Percentiles rank a stretch among this genome's conserved stretches.
phyloP scores from a whole-genome alignment of 2,329 filamentous ascomycete genomes.

The Domatiomyces globalis region DNA sequence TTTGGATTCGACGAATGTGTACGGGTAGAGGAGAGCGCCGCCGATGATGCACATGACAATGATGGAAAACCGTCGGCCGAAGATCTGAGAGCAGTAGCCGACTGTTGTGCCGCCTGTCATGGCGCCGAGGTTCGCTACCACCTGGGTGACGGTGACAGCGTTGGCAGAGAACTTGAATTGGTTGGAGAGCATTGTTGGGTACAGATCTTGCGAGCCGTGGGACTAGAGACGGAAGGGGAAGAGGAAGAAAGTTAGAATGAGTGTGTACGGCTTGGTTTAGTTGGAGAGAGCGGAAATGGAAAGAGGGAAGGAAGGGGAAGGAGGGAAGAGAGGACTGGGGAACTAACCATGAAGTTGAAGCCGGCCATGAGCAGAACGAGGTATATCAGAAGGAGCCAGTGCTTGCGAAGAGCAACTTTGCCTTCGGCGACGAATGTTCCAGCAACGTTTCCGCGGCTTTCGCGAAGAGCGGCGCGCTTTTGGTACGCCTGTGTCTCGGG shows the following conservation, averaged over 20 bases:
- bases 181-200: slow-evolving; percentile 46
- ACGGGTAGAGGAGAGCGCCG: slow-evolving; percentile 69
- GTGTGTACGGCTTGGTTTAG: slow-evolving; percentile 1
- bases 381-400: slow-evolving; percentile 71
- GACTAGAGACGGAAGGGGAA: slow-evolving; percentile 29
- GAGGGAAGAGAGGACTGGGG: not conserved
- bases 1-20: slow-evolving; percentile 52
- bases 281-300: not conserved
- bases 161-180: slow-evolving; percentile 41
- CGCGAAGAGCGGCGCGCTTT: slow-evolving; percentile 49
- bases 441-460: slow-evolving; percentile 45
- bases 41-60: slow-evolving; percentile 50
- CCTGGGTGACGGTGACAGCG: slow-evolving; percentile 54
- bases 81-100: slow-evolving; percentile 54
- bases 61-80: slow-evolving; percentile 56
- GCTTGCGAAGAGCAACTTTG: slow-evolving; percentile 59
- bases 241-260: slow-evolving; percentile 6
- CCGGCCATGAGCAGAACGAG: slow-evolving; percentile 77
- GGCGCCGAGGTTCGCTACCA: slow-evolving; percentile 58
- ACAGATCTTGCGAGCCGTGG: slow-evolving; percentile 57
- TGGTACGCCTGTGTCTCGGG: slow-evolving; percentile 64
- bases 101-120: slow-evolving; percentile 53
- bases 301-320: no score
- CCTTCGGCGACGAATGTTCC: slow-evolving; percentile 61
- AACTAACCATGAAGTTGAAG: slow-evolving; percentile 67